phyloP scores from a whole-genome alignment of 106 monocot species.

The Apostasia shenzhenica region DNA sequence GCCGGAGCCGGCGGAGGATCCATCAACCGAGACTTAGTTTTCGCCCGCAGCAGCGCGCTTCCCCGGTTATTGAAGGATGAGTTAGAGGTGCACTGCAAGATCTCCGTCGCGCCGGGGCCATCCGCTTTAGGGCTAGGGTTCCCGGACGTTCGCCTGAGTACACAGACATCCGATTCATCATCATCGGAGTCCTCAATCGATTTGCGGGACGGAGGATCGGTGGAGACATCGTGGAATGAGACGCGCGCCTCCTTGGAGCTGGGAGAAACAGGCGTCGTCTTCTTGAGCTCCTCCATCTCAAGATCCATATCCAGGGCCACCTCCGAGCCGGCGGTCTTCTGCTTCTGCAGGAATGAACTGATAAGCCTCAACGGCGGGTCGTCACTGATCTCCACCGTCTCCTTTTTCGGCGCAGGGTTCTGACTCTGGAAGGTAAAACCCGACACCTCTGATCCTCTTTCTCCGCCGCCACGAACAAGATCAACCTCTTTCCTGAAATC shows the following conservation, averaged over 20 bases:
- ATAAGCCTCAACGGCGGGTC: conserved; percentile 43
- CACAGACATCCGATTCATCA: conserved; percentile 1
- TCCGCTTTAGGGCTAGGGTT: background rate
- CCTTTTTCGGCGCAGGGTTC: background rate
- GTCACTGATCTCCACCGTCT: conserved; percentile 8
- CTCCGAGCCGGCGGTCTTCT: conserved; percentile 27
- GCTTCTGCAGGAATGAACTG: conserved; percentile 32
- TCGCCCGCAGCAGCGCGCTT: conserved; percentile 16
- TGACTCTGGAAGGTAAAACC: conserved; percentile 5
- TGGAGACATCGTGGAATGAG: conserved; percentile 29
- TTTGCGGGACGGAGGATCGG: conserved; percentile 2
- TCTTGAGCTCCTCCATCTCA: conserved; percentile 53
- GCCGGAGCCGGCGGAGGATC: conserved; percentile 25
- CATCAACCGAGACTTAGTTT: conserved; percentile 41
- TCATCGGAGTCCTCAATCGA: conserved; percentile 4
- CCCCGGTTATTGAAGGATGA: conserved; percentile 4
- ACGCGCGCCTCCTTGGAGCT: conserved; percentile 40
- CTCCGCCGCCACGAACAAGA: background rate
- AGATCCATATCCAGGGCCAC: conserved; percentile 37
- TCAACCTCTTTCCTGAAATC: conserved; percentile 18
- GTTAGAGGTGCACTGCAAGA: conserved; percentile 34
- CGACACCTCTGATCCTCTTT: background rate
- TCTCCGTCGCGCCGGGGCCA: conserved; percentile 4
- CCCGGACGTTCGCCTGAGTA: background rate
- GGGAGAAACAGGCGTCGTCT: background rate